phyloP scores from a whole-genome alignment of 352 stramenopile genomes.

The Phytophthora boehmeriae region DNA sequence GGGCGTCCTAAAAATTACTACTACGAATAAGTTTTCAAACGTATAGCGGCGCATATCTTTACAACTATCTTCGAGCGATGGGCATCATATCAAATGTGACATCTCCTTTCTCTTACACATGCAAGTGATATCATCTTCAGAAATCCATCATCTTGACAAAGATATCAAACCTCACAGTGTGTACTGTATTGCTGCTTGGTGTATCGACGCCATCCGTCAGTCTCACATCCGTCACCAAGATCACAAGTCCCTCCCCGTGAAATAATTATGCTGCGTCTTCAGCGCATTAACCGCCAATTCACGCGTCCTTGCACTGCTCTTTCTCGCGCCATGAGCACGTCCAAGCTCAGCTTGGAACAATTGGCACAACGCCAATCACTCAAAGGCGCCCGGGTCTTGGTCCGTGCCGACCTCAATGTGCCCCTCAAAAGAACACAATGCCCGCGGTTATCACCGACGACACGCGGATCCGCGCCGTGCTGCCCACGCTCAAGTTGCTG shows the following conservation, averaged over 20 bases:
- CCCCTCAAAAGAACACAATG: conserved; percentile 92
- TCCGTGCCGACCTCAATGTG: conserved; percentile 99
- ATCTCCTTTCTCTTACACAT: neutral
- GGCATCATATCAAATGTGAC: neutral
- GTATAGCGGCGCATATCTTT: too few relatives aligned
- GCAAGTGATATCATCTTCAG: neutral
- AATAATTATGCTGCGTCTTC: conserved; percentile 26
- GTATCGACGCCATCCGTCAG: neutral
- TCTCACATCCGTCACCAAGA: conserved; percentile 5
- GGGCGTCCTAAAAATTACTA: too few relatives aligned
- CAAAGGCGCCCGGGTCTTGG: conserved; percentile 96
- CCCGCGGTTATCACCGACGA: conserved; percentile 96
- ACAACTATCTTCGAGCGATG: too few relatives aligned
- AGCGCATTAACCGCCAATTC: conserved; percentile 24
- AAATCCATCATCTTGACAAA: neutral
- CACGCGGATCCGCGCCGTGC: conserved; percentile 94
- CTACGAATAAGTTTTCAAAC: too few relatives aligned
- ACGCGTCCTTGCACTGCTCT: conserved; percentile 12
- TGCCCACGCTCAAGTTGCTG: conserved; percentile 94
- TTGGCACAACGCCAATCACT: conserved; percentile 71
- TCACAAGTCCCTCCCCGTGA: conserved; percentile 6
- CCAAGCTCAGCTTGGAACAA: conserved; percentile 76
- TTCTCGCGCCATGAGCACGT: conserved; percentile 47
- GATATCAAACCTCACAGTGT: neutral
- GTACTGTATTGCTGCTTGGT: conserved; percentile 2